Percentiles rank a stretch among this genome's conserved stretches.
phyloP scores from a whole-genome alignment of 2,329 filamentous ascomycete genomes.

The Fusarium sp. region DNA sequence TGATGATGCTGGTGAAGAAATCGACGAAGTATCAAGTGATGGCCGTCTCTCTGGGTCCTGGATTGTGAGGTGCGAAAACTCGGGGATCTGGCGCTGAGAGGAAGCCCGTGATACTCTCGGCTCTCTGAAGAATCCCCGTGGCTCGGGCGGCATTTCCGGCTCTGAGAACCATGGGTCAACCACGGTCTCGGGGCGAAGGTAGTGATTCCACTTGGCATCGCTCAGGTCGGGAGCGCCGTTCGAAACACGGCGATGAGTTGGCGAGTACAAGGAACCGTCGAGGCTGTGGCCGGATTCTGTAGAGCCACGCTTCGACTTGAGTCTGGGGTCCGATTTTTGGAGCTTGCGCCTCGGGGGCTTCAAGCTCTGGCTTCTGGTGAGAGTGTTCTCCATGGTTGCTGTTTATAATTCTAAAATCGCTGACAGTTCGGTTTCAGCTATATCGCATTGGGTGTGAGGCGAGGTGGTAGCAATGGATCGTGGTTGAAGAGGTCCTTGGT shows the following conservation, averaged over 20 bases:
- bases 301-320: constrained; percentile 44
- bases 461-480: constrained; percentile 15
- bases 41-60: constrained; percentile 33
- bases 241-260: constrained; percentile 33
- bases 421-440: constrained; percentile 7
- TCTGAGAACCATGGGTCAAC: constrained; percentile 33
- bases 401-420: constrained; percentile 11
- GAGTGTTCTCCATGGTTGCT: constrained; percentile 20
- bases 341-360: constrained; percentile 47
- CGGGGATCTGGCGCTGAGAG: constrained; percentile 38
- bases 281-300: constrained; percentile 40
- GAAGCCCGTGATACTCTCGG: constrained; percentile 26
- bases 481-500: constrained; percentile 16
- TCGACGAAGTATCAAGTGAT: constrained; percentile 42
- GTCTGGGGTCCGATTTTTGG: constrained; percentile 46
- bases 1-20: constrained; percentile 51
- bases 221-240: constrained; percentile 43
- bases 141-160: constrained; percentile 29
- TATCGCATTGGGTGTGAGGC: constrained; percentile 21
- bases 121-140: constrained; percentile 22
- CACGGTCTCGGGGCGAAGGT: constrained; percentile 40
- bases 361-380: constrained; percentile 31
- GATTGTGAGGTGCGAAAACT: constrained; percentile 42
- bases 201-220: constrained; percentile 46
- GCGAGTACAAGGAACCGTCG: constrained; percentile 23